Conservation (phyloP, 179 eudicot species). For the Actinidia arguta region DNA sequence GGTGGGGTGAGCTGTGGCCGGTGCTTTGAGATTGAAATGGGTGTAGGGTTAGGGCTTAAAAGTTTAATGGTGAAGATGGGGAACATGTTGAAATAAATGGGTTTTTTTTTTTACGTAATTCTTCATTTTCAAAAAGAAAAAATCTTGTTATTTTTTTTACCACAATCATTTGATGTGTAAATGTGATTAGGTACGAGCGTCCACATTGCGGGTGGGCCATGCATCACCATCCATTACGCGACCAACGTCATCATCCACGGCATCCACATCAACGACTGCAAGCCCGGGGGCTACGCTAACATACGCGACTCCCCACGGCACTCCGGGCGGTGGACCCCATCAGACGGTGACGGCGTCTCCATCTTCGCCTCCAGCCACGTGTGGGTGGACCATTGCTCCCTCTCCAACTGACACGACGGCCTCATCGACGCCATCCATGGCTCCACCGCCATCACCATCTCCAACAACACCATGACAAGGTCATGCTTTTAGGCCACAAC, state of each 20-base stretch:
- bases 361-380: slow-evolving; percentile 48
- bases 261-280: slow-evolving; percentile 51
- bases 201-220: slow-evolving; percentile 56
- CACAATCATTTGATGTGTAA: too few relatives aligned
- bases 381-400: slow-evolving; percentile 60
- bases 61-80: too few relatives aligned
- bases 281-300: slow-evolving; percentile 49
- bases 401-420: slow-evolving; percentile 58
- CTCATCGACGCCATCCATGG: slow-evolving; percentile 58
- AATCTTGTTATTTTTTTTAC: too few relatives aligned
- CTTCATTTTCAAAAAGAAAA: too few relatives aligned
- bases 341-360: slow-evolving; percentile 53
- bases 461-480: slow-evolving; percentile 64
- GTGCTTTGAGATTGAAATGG: too few relatives aligned
- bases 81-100: too few relatives aligned
- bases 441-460: slow-evolving; percentile 54
- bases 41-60: too few relatives aligned
- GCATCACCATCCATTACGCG: slow-evolving; percentile 49
- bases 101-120: too few relatives aligned
- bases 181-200: slow-evolving; percentile 56
- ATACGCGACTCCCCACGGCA: slow-evolving; percentile 52
- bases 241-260: slow-evolving; percentile 58
- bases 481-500: slow-evolving; percentile 58
- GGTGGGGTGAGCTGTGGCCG: too few relatives aligned
- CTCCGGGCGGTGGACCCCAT: slow-evolving; percentile 40